Conservation (phyloP, 2,329 filamentous ascomycete species). For the Aspergillus fischeri region DNA sequence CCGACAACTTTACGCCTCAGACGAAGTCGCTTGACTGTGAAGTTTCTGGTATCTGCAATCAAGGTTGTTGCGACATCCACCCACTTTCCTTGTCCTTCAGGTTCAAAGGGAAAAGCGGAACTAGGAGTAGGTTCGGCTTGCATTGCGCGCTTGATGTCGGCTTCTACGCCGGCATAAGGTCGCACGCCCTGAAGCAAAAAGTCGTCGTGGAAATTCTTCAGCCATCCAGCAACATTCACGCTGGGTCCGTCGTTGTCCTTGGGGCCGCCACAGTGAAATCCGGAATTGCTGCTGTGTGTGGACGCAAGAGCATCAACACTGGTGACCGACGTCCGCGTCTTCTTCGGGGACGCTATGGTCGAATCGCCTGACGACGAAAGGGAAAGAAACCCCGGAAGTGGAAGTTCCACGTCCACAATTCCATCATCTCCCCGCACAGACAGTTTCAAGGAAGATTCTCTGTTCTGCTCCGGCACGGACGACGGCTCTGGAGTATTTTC, state of each 20-base stretch:
- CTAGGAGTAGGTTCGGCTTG: constrained; percentile 48
- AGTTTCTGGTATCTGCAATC: constrained; percentile 52
- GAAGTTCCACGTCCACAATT: constrained; percentile 58
- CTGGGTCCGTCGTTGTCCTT: constrained; percentile 45
- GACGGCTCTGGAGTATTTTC: constrained; percentile 26
- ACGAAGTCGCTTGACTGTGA: constrained; percentile 54
- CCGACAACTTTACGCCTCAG: constrained; percentile 45
- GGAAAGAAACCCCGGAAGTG: constrained; percentile 49
- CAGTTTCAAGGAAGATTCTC: constrained; percentile 48
- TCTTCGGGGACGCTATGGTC: constrained; percentile 39
- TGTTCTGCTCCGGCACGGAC: constrained; percentile 25
- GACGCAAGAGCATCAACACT: constrained; percentile 50
- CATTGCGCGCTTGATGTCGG: constrained; percentile 56
- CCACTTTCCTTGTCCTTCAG: constrained; percentile 45
- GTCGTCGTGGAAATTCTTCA: constrained; percentile 55
- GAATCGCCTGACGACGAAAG: constrained; percentile 45
- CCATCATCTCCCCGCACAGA: constrained; percentile 56
- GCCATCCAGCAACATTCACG: constrained; percentile 55
- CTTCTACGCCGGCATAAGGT: constrained; percentile 49
- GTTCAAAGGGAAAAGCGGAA: constrained; percentile 31
- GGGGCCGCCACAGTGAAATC: constrained; percentile 23
- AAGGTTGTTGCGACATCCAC: constrained; percentile 55
- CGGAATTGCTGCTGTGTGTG: constrained; percentile 39
- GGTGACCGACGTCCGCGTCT: constrained; percentile 45
- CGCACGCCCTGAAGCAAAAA: constrained; percentile 57